A percentile compares a stretch with the other conserved stretches of the same genome.
Conservation (phyloP, 2,329 filamentous ascomycete genomes). For the Sporothrix sp. region DNA sequence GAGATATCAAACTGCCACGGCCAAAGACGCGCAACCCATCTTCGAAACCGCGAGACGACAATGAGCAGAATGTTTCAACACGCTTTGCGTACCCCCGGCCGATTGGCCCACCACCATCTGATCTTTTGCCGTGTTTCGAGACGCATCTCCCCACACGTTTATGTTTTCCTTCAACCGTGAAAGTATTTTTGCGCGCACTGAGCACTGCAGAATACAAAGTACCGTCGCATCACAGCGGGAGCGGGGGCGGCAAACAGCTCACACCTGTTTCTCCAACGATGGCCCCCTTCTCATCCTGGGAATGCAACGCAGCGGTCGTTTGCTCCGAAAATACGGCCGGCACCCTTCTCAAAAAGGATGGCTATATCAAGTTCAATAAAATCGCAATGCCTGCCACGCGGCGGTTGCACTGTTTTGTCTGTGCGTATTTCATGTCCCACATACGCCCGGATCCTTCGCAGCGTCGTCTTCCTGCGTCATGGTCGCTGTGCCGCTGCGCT, state of each 20-base stretch:
- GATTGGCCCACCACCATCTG: conserved; percentile 7
- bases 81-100: neutral
- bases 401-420: no score
- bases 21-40: no score
- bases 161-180: no score
- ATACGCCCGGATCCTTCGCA: neutral
- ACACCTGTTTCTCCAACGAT: neutral
- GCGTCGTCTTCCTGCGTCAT: neutral
- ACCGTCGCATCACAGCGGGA: neutral
- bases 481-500: neutral
- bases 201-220: no score
- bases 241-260: neutral
- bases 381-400: no score
- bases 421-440: neutral
- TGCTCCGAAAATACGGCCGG: conserved; percentile 2
- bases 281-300: no score
- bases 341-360: neutral
- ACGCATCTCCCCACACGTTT: neutral
- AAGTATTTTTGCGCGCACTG: no score
- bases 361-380: no score
- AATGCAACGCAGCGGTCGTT: neutral
- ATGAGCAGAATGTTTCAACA: conserved; percentile 6
- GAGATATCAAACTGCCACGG: conserved; percentile 2
- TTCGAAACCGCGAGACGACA: no score
- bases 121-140: conserved; percentile 4